phyloP scores from a whole-genome alignment of 345 rosid species.

The Eucalyptus erythrocorys region DNA sequence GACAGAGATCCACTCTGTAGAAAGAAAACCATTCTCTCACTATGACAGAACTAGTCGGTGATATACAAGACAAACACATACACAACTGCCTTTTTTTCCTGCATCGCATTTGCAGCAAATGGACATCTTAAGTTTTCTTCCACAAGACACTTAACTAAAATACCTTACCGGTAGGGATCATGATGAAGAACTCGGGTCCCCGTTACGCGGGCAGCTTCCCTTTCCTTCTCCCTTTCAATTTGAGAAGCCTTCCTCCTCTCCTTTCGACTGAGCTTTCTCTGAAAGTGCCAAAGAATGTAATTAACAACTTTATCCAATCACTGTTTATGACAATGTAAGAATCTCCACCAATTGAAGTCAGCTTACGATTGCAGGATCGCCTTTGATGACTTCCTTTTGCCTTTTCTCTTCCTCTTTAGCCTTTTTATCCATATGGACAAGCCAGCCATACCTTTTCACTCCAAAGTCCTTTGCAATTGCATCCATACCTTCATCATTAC shows the following conservation, averaged over 20 bases:
- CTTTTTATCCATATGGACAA: slow-evolving; percentile 92
- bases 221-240: slow-evolving; percentile 86
- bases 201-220: slow-evolving; percentile 54
- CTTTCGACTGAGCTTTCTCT: slow-evolving; percentile 95
- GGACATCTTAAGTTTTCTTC: not conserved
- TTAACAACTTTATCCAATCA: not conserved
- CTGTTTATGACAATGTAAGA: not conserved
- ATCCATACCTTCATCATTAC: slow-evolving; percentile 93
- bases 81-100: not conserved
- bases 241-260: slow-evolving; percentile 97
- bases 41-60: not conserved
- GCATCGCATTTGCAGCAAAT: not conserved
- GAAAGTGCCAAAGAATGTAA: slow-evolving; percentile 6
- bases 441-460: slow-evolving; percentile 93
- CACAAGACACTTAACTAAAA: not conserved
- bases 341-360: not conserved
- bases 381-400: slow-evolving; percentile 93
- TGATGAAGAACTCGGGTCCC: slow-evolving; percentile 63
- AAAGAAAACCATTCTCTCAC: not conserved
- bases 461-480: slow-evolving; percentile 89
- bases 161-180: slow-evolving; percentile 80
- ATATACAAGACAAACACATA: not conserved
- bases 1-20: not conserved
- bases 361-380: slow-evolving; percentile 97
- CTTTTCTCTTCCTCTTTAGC: slow-evolving; percentile 90